Percentiles rank a stretch among this genome's conserved stretches.
Conservation (phyloP, 441 rosid species). For the Hura crepitans region DNA sequence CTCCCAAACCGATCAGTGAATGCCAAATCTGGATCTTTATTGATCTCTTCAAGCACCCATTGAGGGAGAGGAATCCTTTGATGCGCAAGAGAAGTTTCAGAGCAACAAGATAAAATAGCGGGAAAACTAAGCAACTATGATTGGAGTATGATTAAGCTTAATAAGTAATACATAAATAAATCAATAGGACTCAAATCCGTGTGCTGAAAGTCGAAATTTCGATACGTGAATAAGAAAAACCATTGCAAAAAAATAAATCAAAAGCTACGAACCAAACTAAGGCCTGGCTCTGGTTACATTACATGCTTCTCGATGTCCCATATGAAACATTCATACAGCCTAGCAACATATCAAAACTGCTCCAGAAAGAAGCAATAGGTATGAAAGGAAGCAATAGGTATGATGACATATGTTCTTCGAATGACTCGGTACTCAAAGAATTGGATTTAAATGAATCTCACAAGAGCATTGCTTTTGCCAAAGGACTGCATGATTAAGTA, state of each 20-base stretch:
- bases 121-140: no score
- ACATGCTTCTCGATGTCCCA: no score
- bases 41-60: conserved; percentile 45
- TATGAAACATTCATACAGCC: no score
- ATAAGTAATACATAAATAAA: no score
- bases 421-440: no score
- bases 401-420: no score
- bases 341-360: not conserved
- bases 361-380: not conserved
- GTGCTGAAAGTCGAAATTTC: not conserved
- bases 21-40: conserved; percentile 44
- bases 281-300: not conserved
- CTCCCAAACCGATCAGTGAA: conserved; percentile 45
- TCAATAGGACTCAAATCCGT: not conserved
- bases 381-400: no score
- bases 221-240: not conserved
- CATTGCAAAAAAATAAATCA: conserved; percentile 1
- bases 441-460: no score
- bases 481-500: not conserved
- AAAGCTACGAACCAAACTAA: not conserved
- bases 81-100: conserved; percentile 20
- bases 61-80: conserved; percentile 48
- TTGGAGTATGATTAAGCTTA: no score
- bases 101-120: no score
- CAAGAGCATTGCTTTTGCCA: not conserved